Evolutionary conservation across 2,329 filamentous ascomycete genomes (phyloP).

Genomic region (Penicillium sp.): DNA sequence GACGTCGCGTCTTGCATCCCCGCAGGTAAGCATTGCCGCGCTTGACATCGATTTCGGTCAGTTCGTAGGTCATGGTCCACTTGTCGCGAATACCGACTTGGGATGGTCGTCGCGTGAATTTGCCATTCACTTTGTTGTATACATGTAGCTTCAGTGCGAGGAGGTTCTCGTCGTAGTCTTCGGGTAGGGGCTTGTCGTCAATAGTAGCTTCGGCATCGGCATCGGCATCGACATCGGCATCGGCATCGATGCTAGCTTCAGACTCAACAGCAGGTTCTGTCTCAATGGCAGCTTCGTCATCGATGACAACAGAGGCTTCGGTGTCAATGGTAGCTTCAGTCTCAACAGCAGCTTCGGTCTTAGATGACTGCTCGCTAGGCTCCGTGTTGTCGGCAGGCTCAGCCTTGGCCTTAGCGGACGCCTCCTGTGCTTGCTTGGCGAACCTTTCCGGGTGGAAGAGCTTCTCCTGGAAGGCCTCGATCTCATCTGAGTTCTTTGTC

Average conservation of each 20-base stretch:
- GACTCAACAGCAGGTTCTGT: too few relatives aligned
- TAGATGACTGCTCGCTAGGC: too few relatives aligned
- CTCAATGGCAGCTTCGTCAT: too few relatives aligned
- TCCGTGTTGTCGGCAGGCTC: too few relatives aligned
- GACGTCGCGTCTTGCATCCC: conserved; percentile 57
- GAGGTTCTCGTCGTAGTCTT: conserved; percentile 36
- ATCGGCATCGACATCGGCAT: background rate
- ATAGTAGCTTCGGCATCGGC: background rate
- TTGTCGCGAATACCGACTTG: conserved; percentile 46
- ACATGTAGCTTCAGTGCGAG: conserved; percentile 71
- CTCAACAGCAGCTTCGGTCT: too few relatives aligned
- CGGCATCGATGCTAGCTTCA: background rate
- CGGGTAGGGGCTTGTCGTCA: background rate
- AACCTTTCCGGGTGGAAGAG: conserved; percentile 35
- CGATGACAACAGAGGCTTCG: too few relatives aligned
- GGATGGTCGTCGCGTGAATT: conserved; percentile 61
- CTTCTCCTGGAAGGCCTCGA: conserved; percentile 66
- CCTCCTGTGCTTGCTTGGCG: background rate
- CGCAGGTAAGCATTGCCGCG: conserved; percentile 56
- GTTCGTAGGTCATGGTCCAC: conserved; percentile 77
- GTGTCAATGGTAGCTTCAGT: too few relatives aligned
- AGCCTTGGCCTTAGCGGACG: too few relatives aligned
- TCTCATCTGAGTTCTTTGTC: conserved; percentile 59
- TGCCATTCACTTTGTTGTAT: conserved; percentile 69
- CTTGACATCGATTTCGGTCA: conserved; percentile 59